Evolutionary conservation across 106 monocot species (phyloP).

Genomic region (Allium fistulosum): DNA sequence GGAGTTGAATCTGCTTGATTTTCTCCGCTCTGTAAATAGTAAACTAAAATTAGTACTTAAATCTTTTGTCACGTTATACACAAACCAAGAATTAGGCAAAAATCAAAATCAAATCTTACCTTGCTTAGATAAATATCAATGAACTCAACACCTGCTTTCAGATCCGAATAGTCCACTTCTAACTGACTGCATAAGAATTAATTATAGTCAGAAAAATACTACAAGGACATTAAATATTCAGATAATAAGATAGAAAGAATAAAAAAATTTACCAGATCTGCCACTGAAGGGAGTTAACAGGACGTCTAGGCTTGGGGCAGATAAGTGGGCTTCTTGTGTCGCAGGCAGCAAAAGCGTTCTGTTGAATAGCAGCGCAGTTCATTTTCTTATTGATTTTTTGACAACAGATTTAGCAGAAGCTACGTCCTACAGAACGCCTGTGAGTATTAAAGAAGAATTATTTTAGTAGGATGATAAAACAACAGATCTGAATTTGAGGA

Average conservation of each 20-base stretch:
- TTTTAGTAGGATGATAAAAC: not conserved
- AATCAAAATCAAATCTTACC: not conserved
- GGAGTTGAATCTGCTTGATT: constrained; percentile 2
- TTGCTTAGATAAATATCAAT: constrained; percentile 11
- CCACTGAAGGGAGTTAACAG: not conserved
- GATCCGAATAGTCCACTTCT: constrained; percentile 4
- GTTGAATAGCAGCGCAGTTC: constrained; percentile 3
- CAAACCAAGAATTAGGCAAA: not conserved
- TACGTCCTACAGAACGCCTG: not conserved
- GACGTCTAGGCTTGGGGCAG: constrained; percentile 15
- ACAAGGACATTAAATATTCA: not conserved
- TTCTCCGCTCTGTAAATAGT: constrained; percentile 4
- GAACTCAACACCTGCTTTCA: constrained; percentile 2
- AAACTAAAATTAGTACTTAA: not conserved
- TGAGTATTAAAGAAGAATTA: not conserved
- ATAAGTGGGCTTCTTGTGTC: constrained; percentile 6
- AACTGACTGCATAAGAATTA: not conserved
- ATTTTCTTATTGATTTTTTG: not conserved
- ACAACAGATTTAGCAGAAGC: too few relatives aligned
- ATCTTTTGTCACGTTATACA: not conserved
- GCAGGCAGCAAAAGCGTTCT: constrained; percentile 5
- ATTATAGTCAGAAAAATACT: not conserved
- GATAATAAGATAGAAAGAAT: not conserved
- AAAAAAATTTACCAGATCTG: not conserved
- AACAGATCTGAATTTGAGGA: not conserved